phyloP scores from a whole-genome alignment of 768 basidiomycete genomes.

The Scleroderma bovista region DNA sequence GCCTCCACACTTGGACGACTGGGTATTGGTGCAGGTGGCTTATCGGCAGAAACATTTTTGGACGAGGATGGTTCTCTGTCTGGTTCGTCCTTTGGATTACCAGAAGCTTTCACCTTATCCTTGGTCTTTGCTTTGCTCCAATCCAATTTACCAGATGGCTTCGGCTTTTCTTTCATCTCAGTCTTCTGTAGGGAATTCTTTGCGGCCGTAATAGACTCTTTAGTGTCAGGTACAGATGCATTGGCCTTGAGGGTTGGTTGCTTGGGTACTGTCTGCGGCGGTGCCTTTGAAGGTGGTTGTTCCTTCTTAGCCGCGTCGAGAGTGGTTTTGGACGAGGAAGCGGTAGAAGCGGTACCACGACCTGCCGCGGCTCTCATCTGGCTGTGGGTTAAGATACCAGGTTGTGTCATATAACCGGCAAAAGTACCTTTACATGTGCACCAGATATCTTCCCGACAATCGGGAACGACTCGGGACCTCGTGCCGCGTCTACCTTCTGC shows the following conservation, averaged over 20 bases:
- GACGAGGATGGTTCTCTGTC: conserved; percentile 10
- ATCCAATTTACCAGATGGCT: conserved; percentile 48
- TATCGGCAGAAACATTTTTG: neutral
- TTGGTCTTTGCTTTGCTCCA: conserved; percentile 57
- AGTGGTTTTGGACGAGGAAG: conserved; percentile 42
- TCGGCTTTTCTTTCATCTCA: conserved; percentile 26
- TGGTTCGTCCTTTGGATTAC: conserved; percentile 9
- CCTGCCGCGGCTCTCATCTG: conserved; percentile 12
- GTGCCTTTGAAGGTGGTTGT: conserved; percentile 8
- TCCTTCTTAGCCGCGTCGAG: conserved; percentile 23
- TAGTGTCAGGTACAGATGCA: conserved; percentile 17
- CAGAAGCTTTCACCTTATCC: conserved; percentile 16
- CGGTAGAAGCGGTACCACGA: conserved; percentile 7
- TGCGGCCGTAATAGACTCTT: conserved; percentile 18
- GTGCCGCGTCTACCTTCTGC: conserved; percentile 26
- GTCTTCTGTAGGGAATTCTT: conserved; percentile 14
- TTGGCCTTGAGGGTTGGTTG: conserved; percentile 19
- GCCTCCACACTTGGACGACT: neutral
- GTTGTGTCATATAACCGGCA: neutral
- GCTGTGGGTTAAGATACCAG: neutral
- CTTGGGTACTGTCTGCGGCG: conserved; percentile 8
- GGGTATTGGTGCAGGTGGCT: neutral
- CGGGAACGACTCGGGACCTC: conserved; percentile 8
- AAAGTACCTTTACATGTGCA: conserved; percentile 41
- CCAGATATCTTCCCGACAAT: conserved; percentile 42